Conservation (phyloP, 75 land plant species). For the Gnetum montanum region DNA sequence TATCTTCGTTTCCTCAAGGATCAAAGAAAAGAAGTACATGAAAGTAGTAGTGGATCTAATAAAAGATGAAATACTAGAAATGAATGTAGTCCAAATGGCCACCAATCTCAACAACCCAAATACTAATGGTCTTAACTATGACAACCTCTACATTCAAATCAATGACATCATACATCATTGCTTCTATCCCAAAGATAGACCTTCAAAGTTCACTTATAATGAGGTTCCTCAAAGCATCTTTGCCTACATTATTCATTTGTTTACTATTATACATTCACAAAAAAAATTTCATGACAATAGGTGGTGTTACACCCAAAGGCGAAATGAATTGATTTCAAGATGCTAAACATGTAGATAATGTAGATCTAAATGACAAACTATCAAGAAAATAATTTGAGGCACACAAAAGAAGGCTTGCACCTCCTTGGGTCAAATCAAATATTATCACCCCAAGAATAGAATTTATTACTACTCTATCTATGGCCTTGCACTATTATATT, state of each 20-base stretch:
- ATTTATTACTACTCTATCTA: conserved; percentile 74
- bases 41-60: not conserved
- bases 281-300: conserved; percentile 75
- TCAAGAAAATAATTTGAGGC: conserved; percentile 59
- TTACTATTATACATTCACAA: conserved; percentile 66
- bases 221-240: conserved; percentile 40
- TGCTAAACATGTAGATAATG: conserved; percentile 68
- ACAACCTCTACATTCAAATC: conserved; percentile 70
- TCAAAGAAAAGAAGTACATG: not conserved
- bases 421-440: conserved; percentile 72
- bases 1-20: not conserved
- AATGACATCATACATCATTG: conserved; percentile 73
- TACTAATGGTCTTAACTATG: conserved; percentile 52
- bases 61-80: not conserved
- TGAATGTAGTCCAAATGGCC: not conserved
- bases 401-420: conserved; percentile 63
- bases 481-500: conserved; percentile 73
- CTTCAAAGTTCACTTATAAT: not conserved
- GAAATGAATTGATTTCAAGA: conserved; percentile 74
- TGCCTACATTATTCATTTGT: conserved; percentile 68
- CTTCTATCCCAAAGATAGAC: conserved; percentile 54
- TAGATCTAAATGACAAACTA: conserved; percentile 75
- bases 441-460: conserved; percentile 85
- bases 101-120: conserved; percentile 38
- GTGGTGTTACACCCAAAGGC: conserved; percentile 69